These are phyloP conservation scores for Candida adriatica DNA, from an alignment of 805 yeast genomes.

Conservation along the genomic window DNA sequence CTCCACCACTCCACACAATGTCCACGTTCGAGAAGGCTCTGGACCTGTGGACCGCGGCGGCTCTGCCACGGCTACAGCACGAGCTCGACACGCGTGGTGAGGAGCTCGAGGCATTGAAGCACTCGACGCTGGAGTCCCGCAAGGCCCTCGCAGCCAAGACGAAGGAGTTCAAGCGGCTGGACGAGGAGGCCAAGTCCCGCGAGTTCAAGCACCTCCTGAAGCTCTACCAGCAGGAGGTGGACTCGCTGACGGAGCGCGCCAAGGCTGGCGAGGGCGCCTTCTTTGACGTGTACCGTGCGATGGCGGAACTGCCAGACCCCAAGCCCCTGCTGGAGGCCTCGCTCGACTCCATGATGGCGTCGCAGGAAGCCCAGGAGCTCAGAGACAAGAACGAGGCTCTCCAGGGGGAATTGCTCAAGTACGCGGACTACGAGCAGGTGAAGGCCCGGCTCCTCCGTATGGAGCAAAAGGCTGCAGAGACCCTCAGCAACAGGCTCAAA, in stretches of 20 bases:
- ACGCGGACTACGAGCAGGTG: slow-evolving; percentile 74
- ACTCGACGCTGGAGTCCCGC: slow-evolving; percentile 59
- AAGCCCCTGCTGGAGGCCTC: slow-evolving; percentile 69
- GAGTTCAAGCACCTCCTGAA: slow-evolving; percentile 63
- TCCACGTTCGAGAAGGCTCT: slow-evolving; percentile 39
- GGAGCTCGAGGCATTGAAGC: slow-evolving; percentile 65
- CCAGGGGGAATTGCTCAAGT: slow-evolving; percentile 52
- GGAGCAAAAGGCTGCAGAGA: slow-evolving; percentile 56
- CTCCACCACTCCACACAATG: no score
- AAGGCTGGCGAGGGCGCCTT: slow-evolving; percentile 69
- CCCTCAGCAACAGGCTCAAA: slow-evolving; percentile 43
- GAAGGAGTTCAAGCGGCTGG: slow-evolving; percentile 73
- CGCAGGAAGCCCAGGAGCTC: slow-evolving; percentile 45
- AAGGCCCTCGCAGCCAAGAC: slow-evolving; percentile 77
- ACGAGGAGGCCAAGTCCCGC: slow-evolving; percentile 56
- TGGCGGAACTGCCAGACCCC: slow-evolving; percentile 94
- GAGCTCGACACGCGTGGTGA: slow-evolving; percentile 69
- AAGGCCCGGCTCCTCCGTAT: slow-evolving; percentile 52
- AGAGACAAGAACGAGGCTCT: slow-evolving; percentile 43
- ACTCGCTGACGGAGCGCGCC: slow-evolving; percentile 67
- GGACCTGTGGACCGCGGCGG: slow-evolving; percentile 69
- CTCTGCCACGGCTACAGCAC: slow-evolving; percentile 62
- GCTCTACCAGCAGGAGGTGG: slow-evolving; percentile 84
- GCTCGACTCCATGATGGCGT: slow-evolving; percentile 51
- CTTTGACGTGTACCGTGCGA: slow-evolving; percentile 62